Evolutionary conservation across 192 early-diverging fungal species (phyloP).

Genomic region (Jimgerdemannia lactiflua): DNA sequence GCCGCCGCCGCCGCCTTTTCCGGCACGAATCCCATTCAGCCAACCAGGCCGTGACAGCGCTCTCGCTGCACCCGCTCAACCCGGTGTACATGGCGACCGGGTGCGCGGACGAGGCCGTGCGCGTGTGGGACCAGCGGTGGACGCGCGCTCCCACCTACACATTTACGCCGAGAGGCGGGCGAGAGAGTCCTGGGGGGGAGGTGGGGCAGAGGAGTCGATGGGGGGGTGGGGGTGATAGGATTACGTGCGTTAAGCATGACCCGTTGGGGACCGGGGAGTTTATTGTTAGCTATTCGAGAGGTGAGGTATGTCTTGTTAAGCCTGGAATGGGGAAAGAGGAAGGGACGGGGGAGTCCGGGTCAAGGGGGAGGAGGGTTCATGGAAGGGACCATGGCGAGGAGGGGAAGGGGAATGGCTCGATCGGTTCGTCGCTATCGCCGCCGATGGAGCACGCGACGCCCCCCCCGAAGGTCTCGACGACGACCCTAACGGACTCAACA

Average conservation of each 20-base stretch:
- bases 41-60: slow-evolving; percentile 42
- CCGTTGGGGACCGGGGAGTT: slow-evolving; percentile 37
- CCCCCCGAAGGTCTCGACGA: too few relatives aligned
- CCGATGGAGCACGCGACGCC: too few relatives aligned
- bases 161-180: too few relatives aligned
- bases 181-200: slow-evolving; percentile 4
- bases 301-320: slow-evolving; percentile 28
- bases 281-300: slow-evolving; percentile 35
- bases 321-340: slow-evolving; percentile 7
- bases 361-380: too few relatives aligned
- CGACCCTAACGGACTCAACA: too few relatives aligned
- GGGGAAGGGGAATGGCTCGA: too few relatives aligned
- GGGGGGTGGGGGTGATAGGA: slow-evolving; percentile 8
- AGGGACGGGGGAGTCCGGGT: too few relatives aligned
- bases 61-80: slow-evolving; percentile 39
- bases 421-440: too few relatives aligned
- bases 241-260: slow-evolving; percentile 40
- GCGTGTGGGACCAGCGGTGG: slow-evolving; percentile 42
- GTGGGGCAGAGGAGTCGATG: neutral
- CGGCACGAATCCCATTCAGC: neutral
- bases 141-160: slow-evolving; percentile 1
- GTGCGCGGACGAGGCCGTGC: slow-evolving; percentile 42
- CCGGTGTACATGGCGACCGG: slow-evolving; percentile 45
- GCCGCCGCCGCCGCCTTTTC: slow-evolving; percentile 1
- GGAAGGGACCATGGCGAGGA: too few relatives aligned